These are phyloP conservation scores for Ajuga reptans DNA, from an alignment of 305 asterid species.

Conservation along the genomic window DNA sequence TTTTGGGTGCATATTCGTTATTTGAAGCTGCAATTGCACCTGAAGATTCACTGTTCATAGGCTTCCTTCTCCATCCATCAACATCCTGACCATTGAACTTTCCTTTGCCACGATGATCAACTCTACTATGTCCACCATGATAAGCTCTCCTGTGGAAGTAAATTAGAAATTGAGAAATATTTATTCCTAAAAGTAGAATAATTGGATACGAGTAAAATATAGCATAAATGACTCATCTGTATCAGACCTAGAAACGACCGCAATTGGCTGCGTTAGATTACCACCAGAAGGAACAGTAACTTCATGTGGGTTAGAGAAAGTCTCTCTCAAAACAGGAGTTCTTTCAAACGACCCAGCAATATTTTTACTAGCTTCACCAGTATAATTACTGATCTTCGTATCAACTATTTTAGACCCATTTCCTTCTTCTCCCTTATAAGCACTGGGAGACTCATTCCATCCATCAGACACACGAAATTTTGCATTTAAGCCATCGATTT, in stretches of 20 bases:
- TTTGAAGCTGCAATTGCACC: slow-evolving; percentile 24
- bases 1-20: slow-evolving; percentile 28
- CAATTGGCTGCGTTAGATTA: slow-evolving; percentile 35
- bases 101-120: slow-evolving; percentile 48
- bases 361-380: slow-evolving; percentile 31
- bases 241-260: slow-evolving; percentile 52
- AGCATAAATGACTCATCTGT: background rate
- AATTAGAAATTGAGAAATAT: slow-evolving; percentile 10
- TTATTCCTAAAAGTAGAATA: background rate
- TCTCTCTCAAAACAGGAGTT: slow-evolving; percentile 26
- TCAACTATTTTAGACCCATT: slow-evolving; percentile 30
- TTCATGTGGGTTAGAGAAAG: slow-evolving; percentile 28
- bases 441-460: slow-evolving; percentile 29
- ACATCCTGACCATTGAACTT: slow-evolving; percentile 40
- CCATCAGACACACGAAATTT: slow-evolving; percentile 70
- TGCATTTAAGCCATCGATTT: slow-evolving; percentile 78
- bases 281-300: slow-evolving; percentile 33
- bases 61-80: slow-evolving; percentile 60
- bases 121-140: slow-evolving; percentile 49
- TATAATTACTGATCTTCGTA: slow-evolving; percentile 25
- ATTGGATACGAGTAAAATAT: background rate
- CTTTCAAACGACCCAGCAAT: slow-evolving; percentile 29
- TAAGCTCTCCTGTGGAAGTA: slow-evolving; percentile 46
- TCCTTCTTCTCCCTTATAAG: slow-evolving; percentile 39
- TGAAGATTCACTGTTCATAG: slow-evolving; percentile 35